Percentiles rank a stretch among this genome's conserved stretches.
These are phyloP conservation scores for Yarrowia sp. DNA, from an alignment of 805 yeast species.

Conservation along the genomic window DNA sequence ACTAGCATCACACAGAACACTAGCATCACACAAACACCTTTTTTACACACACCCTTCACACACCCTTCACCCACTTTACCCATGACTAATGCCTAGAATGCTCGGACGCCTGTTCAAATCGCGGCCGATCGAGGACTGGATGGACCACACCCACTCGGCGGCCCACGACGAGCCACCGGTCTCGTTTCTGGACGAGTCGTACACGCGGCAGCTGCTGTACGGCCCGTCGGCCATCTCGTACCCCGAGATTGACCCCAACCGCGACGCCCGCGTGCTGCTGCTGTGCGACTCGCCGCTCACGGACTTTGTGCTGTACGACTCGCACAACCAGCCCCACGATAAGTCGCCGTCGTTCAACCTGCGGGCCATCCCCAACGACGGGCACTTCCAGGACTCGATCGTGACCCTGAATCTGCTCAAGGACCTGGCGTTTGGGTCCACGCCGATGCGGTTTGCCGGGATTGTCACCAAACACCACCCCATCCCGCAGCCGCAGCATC, in stretches of 20 bases:
- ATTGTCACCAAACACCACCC: conserved; percentile 45
- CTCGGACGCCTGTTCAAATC: conserved; percentile 40
- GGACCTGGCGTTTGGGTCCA: conserved; percentile 45
- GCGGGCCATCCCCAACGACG: conserved; percentile 27
- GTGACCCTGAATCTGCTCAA: conserved; percentile 40
- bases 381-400: conserved; percentile 34
- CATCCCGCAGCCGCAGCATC: conserved; percentile 40
- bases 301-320: conserved; percentile 36
- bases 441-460: conserved; percentile 43
- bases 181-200: conserved; percentile 44
- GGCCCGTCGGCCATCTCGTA: conserved; percentile 41
- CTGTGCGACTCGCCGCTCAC: conserved; percentile 40
- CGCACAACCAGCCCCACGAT: conserved; percentile 29
- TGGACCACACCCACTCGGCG: conserved; percentile 35
- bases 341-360: conserved; percentile 29
- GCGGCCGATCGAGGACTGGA: conserved; percentile 39
- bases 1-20: neutral
- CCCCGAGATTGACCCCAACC: conserved; percentile 40
- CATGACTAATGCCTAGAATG: conserved; percentile 39
- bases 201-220: conserved; percentile 44
- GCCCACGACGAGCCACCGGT: conserved; percentile 41
- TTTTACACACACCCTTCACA: neutral
- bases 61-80: neutral
- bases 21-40: neutral
- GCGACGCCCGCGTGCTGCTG: conserved; percentile 43